Conservation (phyloP, 495 filamentous ascomycete genomes). For the Podospora didyma region DNA sequence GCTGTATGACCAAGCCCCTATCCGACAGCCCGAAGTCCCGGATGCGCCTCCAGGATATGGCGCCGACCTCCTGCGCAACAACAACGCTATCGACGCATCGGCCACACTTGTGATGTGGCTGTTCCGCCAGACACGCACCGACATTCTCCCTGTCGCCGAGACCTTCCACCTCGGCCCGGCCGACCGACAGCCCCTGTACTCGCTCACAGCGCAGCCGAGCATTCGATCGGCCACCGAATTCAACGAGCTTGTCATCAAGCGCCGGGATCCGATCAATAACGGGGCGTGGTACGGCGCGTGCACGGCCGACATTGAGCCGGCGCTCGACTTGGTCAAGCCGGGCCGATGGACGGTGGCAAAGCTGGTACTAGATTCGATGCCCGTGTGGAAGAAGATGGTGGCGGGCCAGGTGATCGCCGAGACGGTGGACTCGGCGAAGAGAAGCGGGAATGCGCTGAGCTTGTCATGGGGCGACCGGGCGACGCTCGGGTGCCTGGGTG, state of each 20-base stretch:
- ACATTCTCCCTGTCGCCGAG: constrained; percentile 2
- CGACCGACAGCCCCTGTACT: constrained; percentile 12
- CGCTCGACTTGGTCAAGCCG: neutral
- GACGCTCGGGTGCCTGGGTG: neutral
- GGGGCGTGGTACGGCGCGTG: constrained; percentile 1
- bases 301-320: constrained; percentile 4
- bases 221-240: constrained; percentile 7
- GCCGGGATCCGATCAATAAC: constrained; percentile 2
- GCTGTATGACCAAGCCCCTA: neutral
- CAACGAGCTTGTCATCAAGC: neutral
- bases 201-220: constrained; percentile 10
- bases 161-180: constrained; percentile 8
- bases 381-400: constrained; percentile 5
- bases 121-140: constrained; percentile 3
- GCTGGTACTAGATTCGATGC: constrained; percentile 2
- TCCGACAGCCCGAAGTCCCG: neutral
- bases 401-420: neutral
- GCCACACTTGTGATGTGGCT: constrained; percentile 3
- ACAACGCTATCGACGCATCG: neutral
- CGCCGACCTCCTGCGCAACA: too few species aligned
- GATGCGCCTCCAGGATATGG: neutral
- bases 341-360: constrained; percentile 2
- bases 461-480: constrained; percentile 1
- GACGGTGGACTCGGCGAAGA: neutral
- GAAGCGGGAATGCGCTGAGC: neutral